Base-by-base conservation (phyloP, 148 eudicot genomes). In the Fallopia convolvulus region DNA sequence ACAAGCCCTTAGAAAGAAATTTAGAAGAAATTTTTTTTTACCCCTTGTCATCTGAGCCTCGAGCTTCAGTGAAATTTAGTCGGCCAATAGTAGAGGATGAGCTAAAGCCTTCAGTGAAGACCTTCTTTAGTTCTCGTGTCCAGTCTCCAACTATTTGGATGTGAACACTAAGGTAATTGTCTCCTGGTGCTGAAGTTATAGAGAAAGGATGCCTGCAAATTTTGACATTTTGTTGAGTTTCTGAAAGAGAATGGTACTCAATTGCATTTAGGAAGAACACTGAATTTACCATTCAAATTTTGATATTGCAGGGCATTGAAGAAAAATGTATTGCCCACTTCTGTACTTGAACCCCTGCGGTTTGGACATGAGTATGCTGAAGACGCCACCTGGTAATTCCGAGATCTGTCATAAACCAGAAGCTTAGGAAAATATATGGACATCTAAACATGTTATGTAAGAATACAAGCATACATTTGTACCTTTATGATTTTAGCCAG, bases 121-220 rank as follows among this genome's bases (percentile, higher is more conserved):
- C 94, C 70, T 78, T 80, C 82, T 82, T 86, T 17, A 96, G 94
- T 76, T 96, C 97, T 80, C 78, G 81, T 40, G 99, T 96, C 99
- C 99, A 96, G 76, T 93, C 98, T 53, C 99, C 99, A 49, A 87
- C 93, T 10, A 85, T 83, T 60, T 94, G 90, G 75, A 96, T 87
- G 82, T 96, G 98, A 81, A 96, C 92, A 46, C 99, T 96, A 26
- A 96, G 81, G 85, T 85, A 84, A 83, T 87, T 79, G 74, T 96
- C 98, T 48, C 98, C 97, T 78, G 99, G 98, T 70, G 99, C 94
- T 18, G 99, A 95, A 58, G 97, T 95, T 71, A 95, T 89, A 60
- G 99, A 95, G 85, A 95, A 95, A 9, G 99, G 99, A 82, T 95
- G 99, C 99, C 99, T 95, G 82, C 15, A 80, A 74, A 78, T 75